Evolutionary conservation across 495 filamentous ascomycete genomes (phyloP).

Genomic region (Cenococcum geophilum): DNA sequence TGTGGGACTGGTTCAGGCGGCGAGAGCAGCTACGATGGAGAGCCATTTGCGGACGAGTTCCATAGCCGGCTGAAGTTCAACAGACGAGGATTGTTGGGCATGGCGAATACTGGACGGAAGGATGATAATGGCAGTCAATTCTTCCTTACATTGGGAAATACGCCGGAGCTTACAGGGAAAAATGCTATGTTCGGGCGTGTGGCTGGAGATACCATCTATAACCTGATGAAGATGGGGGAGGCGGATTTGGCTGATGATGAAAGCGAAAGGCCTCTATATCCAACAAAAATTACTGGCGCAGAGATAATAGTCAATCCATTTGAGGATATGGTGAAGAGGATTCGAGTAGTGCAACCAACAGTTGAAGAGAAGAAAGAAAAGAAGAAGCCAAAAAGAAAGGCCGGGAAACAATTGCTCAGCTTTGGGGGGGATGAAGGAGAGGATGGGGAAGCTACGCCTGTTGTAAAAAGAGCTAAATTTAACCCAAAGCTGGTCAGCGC

Average conservation of each 20-base stretch:
- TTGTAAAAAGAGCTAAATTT: conserved; percentile 81
- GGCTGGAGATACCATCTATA: conserved; percentile 92
- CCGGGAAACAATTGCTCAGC: conserved; percentile 73
- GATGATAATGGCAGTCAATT: conserved; percentile 92
- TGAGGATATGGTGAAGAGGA: conserved; percentile 74
- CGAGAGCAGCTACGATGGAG: conserved; percentile 82
- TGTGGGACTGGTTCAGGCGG: conserved; percentile 84
- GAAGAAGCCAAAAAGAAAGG: conserved; percentile 78
- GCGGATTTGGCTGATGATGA: conserved; percentile 65
- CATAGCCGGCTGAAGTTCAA: conserved; percentile 91
- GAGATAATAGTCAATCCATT: conserved; percentile 89
- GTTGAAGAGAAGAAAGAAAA: conserved; percentile 45
- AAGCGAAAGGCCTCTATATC: conserved; percentile 81
- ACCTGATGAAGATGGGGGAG: conserved; percentile 86
- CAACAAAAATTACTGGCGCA: conserved; percentile 67
- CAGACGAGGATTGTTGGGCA: conserved; percentile 80
- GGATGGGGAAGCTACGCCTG: conserved; percentile 54
- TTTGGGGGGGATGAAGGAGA: conserved; percentile 84
- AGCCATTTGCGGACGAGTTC: conserved; percentile 84
- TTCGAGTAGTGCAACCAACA: conserved; percentile 41
- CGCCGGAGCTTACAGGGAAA: conserved; percentile 75
- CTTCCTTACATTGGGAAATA: conserved; percentile 83
- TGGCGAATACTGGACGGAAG: conserved; percentile 74
- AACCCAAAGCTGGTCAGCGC: conserved; percentile 76
- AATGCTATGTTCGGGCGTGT: conserved; percentile 74